Evolutionary conservation across 352 stramenopile species (phyloP), one percentile per base, ranked within the genome.

Genomic region (Pythium dissotocum): DNA sequence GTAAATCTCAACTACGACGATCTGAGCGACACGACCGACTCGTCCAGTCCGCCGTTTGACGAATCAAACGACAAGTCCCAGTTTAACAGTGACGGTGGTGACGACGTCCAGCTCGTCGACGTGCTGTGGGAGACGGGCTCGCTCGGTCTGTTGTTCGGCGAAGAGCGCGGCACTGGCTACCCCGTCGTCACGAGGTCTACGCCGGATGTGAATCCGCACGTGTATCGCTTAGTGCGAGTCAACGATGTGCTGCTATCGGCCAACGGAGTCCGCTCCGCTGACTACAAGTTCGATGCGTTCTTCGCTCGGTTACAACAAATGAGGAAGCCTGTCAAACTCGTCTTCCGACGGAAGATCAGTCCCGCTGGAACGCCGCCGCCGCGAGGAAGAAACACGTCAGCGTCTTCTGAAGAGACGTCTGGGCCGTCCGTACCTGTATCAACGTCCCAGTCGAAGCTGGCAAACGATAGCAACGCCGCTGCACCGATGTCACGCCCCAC

Each of bases 91-190:
- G n/a, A 38, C 30, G 21, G n/a, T 6, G 58, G n/a, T 6, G 58
- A 65, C 14, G 72, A 83, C 10, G 72, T 67, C 33, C 66, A 78
- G 42, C 79, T 89, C 40, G 91, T 90, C 54, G 80, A 94, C 60
- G 87, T 94, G 33, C 81, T 83, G 52, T 96, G 88, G 88, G 85
- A 91, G 49, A 91, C 85, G 0, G 88, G 88, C 0, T 88, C 85
- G 6, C 60, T 96, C 6, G 88, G 88, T n/a, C 40, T 96, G 28
- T 93, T 93, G 63, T 96, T 96, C 69, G 88, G 83, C 0, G 88
- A 96, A 61, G 79, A 96, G 44, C 77, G 79, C 13, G 44, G 71
- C 4, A 91, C 85, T 0, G 88, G 81, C 13, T 75, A 90, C 14
- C 88, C 88, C 0, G 82, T 96, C n/a, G 82, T 96, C 36, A 96